phyloP scores from a whole-genome alignment of 1,139 yeast genomes.

The Geotrichum aggregatum region DNA sequence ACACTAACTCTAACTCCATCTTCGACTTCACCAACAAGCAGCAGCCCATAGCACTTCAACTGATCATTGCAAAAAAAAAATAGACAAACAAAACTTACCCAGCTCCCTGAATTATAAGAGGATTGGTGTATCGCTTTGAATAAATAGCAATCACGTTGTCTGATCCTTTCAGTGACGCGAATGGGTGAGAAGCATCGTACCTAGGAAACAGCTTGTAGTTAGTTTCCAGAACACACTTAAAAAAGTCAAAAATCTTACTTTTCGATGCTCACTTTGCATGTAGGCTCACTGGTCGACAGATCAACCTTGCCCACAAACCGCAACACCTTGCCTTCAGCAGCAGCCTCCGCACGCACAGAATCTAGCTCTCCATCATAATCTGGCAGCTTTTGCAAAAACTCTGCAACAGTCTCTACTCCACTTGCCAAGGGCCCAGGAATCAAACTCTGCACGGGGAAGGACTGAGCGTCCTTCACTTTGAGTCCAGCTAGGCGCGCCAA shows the following conservation, averaged over 20 bases:
- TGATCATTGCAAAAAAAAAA: no score
- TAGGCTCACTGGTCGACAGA: conserved; percentile 47
- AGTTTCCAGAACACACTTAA: not conserved
- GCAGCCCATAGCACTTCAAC: no score
- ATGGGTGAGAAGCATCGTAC: conserved; percentile 78
- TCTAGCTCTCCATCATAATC: conserved; percentile 77
- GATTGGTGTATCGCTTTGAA: conserved; percentile 87
- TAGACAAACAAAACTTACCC: conserved; percentile 42
- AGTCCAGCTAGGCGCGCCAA: conserved; percentile 89
- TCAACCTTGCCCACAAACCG: conserved; percentile 93
- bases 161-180: conserved; percentile 91
- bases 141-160: conserved; percentile 92
- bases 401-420: conserved; percentile 63
- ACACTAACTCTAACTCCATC: no score
- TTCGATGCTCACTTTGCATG: conserved; percentile 81
- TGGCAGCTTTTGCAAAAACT: conserved; percentile 77
- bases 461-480: conserved; percentile 73
- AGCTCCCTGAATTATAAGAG: conserved; percentile 95
- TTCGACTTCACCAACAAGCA: no score
- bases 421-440: conserved; percentile 79
- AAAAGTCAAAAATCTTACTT: conserved; percentile 44
- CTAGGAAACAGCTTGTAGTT: conserved; percentile 2
- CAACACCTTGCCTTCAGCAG: conserved; percentile 75
- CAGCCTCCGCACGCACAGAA: conserved; percentile 72
- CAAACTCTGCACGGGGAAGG: conserved; percentile 85